Conservation (phyloP, 192 early-diverging fungal species). For the Haplosporangium gracile region DNA sequence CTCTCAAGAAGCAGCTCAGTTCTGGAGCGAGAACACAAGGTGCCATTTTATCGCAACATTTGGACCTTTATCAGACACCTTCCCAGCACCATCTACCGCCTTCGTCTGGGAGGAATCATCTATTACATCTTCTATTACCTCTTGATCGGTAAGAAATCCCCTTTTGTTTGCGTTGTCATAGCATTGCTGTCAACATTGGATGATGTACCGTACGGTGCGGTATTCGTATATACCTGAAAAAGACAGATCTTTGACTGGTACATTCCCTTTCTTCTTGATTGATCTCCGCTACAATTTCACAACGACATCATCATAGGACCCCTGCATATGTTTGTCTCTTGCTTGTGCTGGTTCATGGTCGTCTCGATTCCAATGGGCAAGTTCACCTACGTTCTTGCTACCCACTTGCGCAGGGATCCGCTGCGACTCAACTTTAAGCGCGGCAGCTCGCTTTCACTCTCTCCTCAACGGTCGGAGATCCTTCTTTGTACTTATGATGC, state of each 20-base stretch:
- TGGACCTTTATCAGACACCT: conserved; percentile 20
- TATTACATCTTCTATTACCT: conserved; percentile 65
- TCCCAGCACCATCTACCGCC: conserved; percentile 35
- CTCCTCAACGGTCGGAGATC: conserved; percentile 66
- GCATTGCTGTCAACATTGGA: background rate
- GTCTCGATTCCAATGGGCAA: conserved; percentile 95
- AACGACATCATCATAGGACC: conserved; percentile 72
- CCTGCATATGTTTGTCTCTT: conserved; percentile 80
- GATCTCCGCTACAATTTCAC: conserved; percentile 14
- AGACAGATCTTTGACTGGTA: background rate
- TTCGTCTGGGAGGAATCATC: conserved; percentile 61
- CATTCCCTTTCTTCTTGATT: background rate
- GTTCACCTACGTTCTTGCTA: conserved; percentile 84
- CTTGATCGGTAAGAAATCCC: conserved; percentile 57
- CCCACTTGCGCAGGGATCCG: conserved; percentile 85
- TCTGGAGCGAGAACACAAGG: conserved; percentile 43
- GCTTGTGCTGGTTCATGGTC: conserved; percentile 87
- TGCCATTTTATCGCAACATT: background rate
- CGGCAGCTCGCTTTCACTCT: conserved; percentile 53
- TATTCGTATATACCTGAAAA: background rate
- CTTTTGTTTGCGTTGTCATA: background rate
- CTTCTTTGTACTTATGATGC: conserved; percentile 92
- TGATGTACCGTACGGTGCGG: background rate
- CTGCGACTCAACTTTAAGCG: conserved; percentile 80
- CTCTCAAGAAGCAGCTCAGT: conserved; percentile 38